Conservation (phyloP, 495 filamentous ascomycete genomes). For the Penicillium silybi region DNA sequence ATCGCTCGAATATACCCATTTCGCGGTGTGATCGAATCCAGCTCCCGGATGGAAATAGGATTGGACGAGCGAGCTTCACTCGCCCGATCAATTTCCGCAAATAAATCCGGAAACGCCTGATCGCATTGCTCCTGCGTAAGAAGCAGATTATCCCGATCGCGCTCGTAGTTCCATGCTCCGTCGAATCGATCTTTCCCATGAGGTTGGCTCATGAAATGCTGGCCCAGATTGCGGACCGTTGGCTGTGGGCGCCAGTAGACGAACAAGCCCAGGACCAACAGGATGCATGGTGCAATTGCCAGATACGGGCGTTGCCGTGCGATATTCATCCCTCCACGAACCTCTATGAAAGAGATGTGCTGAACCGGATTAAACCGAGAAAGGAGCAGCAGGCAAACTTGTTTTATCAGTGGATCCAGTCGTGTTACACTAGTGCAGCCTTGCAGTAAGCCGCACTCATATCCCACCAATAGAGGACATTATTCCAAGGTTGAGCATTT, state of each 20-base stretch:
- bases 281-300: background rate
- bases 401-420: background rate
- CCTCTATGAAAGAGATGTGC: background rate
- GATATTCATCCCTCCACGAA: background rate
- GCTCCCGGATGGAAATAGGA: constrained; percentile 24
- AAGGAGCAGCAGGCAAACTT: background rate
- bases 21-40: constrained; percentile 17
- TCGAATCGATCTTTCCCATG: constrained; percentile 7
- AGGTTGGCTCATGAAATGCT: background rate
- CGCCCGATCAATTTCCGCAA: constrained; percentile 30
- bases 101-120: constrained; percentile 31
- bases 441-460: background rate
- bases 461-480: background rate
- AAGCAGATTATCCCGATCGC: constrained; percentile 20
- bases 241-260: background rate
- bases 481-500: background rate
- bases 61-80: constrained; percentile 15
- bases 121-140: constrained; percentile 27
- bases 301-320: background rate
- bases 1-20: constrained; percentile 30
- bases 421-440: background rate
- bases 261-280: background rate
- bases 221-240: background rate
- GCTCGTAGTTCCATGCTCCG: constrained; percentile 15
- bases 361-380: too few relatives aligned